Evolutionary conservation across 78 protist genomes (phyloP), one percentile per base, ranked within the genome.

Genomic region (Mastigamoeba balamuthi): DNA sequence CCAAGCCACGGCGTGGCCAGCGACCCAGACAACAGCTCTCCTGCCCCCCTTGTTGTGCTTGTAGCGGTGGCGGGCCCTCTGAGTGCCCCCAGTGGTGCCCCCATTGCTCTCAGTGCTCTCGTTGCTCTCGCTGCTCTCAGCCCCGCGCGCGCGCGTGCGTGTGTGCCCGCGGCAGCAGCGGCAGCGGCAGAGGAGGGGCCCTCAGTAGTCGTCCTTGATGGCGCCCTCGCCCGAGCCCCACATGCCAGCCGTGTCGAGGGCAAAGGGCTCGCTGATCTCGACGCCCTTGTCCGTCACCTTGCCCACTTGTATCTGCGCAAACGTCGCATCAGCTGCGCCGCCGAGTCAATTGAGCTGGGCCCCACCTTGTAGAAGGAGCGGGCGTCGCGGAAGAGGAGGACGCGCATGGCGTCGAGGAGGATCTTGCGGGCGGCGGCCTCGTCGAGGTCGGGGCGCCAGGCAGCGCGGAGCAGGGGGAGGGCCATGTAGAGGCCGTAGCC

Each of bases 401-500:
- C 98, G 28, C 78, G 36, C 65, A 92, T 38, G 76, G 81, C 76
- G n/a, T 92, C 79, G 39, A 85, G 40, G 36, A 94, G 43, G 30
- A 88, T 40, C 58, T 40, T 23, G 40, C 23, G 6, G 10, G 95
- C 96, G 42, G 43, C 90, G 7, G 88, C 92, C 71, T 75, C 42
- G 25, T 29, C 71, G 69, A 79, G 38, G 69, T 81, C 78, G 25
- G 75, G 74, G 27, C 72, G 74, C 72, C 71, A 70, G 4, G 40
- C 83, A 6, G 77, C 82, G 27, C 95, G 71, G 5, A 91, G 33
- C 6, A 91, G 44, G 29, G 95, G 94, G 40, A 72, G 44, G 4
- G 94, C 94, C 30, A 94, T 83, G 83, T 94, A 92, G 9, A 76
- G 76, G 40, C 98, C 98, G 71, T 84, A 94, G n/a, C 98, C 98